Evolutionary conservation across 768 basidiomycete genomes (phyloP).

Genomic region (Boletus rex-veris): DNA sequence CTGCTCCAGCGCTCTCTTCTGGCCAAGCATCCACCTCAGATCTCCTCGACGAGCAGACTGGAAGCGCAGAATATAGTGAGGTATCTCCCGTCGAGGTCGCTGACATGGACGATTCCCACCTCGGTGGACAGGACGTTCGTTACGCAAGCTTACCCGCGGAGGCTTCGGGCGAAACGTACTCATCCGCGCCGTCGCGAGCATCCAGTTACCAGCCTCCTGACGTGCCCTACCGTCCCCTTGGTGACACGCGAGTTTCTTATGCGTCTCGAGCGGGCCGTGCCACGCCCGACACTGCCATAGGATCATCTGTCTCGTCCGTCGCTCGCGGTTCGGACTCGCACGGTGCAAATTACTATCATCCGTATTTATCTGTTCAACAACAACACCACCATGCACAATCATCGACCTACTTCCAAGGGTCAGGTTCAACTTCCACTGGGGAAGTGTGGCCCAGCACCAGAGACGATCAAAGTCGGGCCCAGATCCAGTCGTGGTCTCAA

Average conservation of each 20-base stretch:
- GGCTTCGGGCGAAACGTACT: constrained; percentile 11
- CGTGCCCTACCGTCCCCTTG: constrained; percentile 22
- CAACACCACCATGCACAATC: constrained; percentile 19
- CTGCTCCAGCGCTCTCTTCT: constrained; percentile 25
- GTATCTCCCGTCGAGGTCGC: constrained; percentile 37
- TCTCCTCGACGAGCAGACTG: constrained; percentile 29
- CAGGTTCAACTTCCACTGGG: constrained; percentile 9
- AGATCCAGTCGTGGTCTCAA: constrained; percentile 27
- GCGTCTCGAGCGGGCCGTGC: constrained; percentile 24
- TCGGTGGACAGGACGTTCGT: constrained; percentile 16
- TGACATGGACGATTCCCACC: constrained; percentile 22
- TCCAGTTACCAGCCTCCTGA: constrained; percentile 28
- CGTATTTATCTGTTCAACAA: constrained; percentile 24
- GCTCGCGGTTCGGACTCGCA: constrained; percentile 25
- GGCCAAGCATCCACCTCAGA: constrained; percentile 33
- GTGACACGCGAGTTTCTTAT: constrained; percentile 27
- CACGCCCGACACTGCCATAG: constrained; percentile 25
- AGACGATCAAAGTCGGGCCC: constrained; percentile 22
- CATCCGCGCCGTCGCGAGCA: constrained; percentile 13
- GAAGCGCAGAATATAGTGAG: constrained; percentile 35
- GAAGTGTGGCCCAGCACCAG: constrained; percentile 22
- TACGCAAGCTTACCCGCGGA: constrained; percentile 25
- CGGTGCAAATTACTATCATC: constrained; percentile 21
- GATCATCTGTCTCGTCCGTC: constrained; percentile 20
- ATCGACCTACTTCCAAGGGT: constrained; percentile 23